These are phyloP conservation scores for Capsella rubella DNA, from an alignment of 441 rosid genomes.

Conservation along the genomic window DNA sequence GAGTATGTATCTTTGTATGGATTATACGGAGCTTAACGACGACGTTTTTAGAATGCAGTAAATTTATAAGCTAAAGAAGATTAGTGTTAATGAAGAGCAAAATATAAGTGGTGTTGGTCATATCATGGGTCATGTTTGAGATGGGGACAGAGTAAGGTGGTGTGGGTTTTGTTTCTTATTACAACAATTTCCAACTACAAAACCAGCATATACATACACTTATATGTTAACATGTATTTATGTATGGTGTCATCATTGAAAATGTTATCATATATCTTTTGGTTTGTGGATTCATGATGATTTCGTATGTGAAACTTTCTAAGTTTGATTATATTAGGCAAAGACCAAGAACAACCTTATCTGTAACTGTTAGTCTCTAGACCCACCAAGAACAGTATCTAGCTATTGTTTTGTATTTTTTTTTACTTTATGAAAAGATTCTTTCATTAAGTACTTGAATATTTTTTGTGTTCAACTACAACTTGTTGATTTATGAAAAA, in stretches of 20 bases:
- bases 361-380: conserved; percentile 30
- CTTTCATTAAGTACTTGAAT: neutral
- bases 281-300: conserved; percentile 44
- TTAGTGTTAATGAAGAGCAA: conserved; percentile 37
- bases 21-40: conserved; percentile 3
- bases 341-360: conserved; percentile 37
- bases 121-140: conserved; percentile 37
- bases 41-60: conserved; percentile 9
- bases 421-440: conserved; percentile 10
- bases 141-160: conserved; percentile 41
- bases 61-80: neutral
- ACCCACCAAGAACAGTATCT: conserved; percentile 30
- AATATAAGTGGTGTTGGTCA: conserved; percentile 42
- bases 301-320: conserved; percentile 28
- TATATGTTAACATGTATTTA: conserved; percentile 21
- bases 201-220: conserved; percentile 5
- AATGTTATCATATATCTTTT: conserved; percentile 13
- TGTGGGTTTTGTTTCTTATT: conserved; percentile 38
- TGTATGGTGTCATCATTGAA: conserved; percentile 28
- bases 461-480: too few species aligned
- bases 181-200: conserved; percentile 35
- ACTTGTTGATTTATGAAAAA: too few species aligned
- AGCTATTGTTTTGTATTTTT: conserved; percentile 5
- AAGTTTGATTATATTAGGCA: conserved; percentile 33
- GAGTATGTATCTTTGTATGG: conserved; percentile 15